Percentiles rank a stretch among this genome's conserved stretches.
Evolutionary conservation across 441 rosid genomes (phyloP).

Genomic region (Croton setiger): DNA sequence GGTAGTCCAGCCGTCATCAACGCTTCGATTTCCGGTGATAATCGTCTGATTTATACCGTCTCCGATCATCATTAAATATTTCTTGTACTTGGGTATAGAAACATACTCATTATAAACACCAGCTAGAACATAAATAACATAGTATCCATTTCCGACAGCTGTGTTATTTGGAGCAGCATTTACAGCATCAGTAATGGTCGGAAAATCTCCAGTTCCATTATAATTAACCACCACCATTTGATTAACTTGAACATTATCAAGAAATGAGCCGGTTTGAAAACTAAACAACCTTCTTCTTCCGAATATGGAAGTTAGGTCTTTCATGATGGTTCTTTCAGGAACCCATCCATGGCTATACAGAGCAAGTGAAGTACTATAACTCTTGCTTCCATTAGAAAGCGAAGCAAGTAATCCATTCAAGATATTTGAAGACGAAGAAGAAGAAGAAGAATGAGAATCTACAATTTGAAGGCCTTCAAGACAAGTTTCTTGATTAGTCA

Average conservation of each 20-base stretch:
- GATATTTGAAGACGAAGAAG: conserved; percentile 19
- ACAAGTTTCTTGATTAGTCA: conserved; percentile 62
- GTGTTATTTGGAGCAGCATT: conserved; percentile 44
- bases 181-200: conserved; percentile 44
- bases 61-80: conserved; percentile 46
- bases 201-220: conserved; percentile 36
- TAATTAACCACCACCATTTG: conserved; percentile 42
- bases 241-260: conserved; percentile 22
- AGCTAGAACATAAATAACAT: conserved; percentile 37
- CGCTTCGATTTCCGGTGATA: conserved; percentile 40
- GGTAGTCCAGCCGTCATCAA: conserved; percentile 41
- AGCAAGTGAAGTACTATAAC: conserved; percentile 41
- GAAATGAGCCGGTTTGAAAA: not conserved
- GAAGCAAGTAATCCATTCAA: conserved; percentile 14
- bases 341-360: conserved; percentile 25
- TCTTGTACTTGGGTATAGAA: conserved; percentile 34
- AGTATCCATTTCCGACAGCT: conserved; percentile 27
- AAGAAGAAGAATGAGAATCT: no score
- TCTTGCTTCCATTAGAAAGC: conserved; percentile 33
- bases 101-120: conserved; percentile 56
- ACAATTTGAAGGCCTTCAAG: conserved; percentile 36
- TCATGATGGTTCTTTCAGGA: not conserved
- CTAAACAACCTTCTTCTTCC: conserved; percentile 33
- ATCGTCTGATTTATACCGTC: conserved; percentile 40
- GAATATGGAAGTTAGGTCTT: not conserved